phyloP scores from a whole-genome alignment of 495 filamentous ascomycete genomes.

The Xylaria cubensis region DNA sequence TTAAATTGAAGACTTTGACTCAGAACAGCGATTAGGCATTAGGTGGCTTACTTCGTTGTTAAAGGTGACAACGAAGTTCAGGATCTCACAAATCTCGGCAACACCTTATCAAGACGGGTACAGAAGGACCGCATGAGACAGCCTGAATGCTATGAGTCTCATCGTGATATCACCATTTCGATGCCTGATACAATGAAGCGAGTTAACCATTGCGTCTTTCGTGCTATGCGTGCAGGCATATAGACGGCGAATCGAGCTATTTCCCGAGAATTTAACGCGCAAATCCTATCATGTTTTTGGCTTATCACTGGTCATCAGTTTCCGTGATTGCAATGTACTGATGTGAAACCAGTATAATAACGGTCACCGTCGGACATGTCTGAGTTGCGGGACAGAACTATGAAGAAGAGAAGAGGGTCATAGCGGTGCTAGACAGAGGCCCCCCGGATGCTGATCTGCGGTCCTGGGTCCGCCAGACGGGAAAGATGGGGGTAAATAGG shows the following conservation, averaged over 20 bases:
- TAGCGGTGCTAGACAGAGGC: not conserved
- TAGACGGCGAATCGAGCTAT: not conserved
- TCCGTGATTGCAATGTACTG: not conserved
- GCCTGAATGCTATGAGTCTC: not conserved
- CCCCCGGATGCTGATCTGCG: not conserved
- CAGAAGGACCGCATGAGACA: not conserved
- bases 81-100: not conserved
- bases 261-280: not conserved
- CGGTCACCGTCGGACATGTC: not conserved
- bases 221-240: not conserved
- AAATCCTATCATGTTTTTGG: not conserved
- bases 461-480: not conserved
- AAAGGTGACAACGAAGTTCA: not conserved
- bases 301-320: not conserved
- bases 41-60: not conserved
- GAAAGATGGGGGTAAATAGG: constrained; percentile 1
- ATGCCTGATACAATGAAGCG: not conserved
- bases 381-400: not conserved
- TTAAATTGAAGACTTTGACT: not conserved
- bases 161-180: not conserved
- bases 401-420: not conserved
- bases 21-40: not conserved
- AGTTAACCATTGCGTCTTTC: not conserved
- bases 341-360: not conserved
- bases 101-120: not conserved